Evolutionary conservation across 139 green algal genomes (phyloP), one percentile per base, ranked within the genome.

Genomic region (Chlamydomonas eustigma): DNA sequence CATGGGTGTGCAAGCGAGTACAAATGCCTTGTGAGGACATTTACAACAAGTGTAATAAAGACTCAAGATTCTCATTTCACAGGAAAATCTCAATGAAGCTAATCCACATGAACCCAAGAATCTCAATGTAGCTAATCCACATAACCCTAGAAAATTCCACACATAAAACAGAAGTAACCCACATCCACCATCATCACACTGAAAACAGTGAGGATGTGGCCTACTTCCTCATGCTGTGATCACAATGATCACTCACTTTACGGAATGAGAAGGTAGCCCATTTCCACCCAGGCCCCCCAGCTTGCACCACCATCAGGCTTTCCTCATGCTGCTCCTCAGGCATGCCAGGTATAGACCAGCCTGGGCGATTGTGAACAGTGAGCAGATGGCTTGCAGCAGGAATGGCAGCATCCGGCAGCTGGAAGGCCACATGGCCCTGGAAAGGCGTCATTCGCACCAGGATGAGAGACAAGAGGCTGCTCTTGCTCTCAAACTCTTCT

Each of bases 341-440:
- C 44, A 58, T 58, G 44, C 44, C 44, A 12, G 44, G 44, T 58
- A 58, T 58, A 18, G 44, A 58, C 44, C 44, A 58, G 44, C 44
- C 44, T 18, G 44, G 44, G 44, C 44, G 18, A 18, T 58, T 58
- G 44, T 58, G 44, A 28, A 58, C 44, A 58, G 44, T 58, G 12
- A 58, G 44, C 44, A 58, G 44, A 18, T 58, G 44, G 44, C 44
- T 58, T 12, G 44, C 44, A 28, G 44, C 44, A 12, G 44, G 44
- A 18, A 58, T 58, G 44, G 64, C 64, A 18, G n/a, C 64, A 18
- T 12, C 64, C n/a, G 64, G 64, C n/a, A 71, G 64, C 22, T 71
- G 64, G 64, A 71, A 37, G 18, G 31, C 64, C 64, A 71, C n/a
- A 6, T 31, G n/a, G 3, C 64, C 64, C 44, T 71, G 31, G 22